Percentiles rank a stretch among this genome's conserved stretches.
These are phyloP conservation scores for Kregervanrija delftensis DNA, from an alignment of 805 yeast genomes.

Conservation along the genomic window DNA sequence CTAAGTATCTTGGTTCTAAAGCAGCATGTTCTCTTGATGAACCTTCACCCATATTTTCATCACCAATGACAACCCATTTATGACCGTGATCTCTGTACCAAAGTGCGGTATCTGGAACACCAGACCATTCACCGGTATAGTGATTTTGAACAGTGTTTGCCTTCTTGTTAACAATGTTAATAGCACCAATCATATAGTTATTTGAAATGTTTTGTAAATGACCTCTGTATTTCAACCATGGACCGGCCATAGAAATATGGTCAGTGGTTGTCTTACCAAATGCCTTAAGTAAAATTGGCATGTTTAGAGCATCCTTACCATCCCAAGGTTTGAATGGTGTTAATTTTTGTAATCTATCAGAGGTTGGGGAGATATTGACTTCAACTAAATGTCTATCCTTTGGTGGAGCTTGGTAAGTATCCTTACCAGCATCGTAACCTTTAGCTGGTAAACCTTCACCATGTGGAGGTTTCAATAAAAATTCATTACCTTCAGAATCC, in stretches of 20 bases:
- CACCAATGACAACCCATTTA: conserved; percentile 97
- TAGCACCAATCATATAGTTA: conserved; percentile 99
- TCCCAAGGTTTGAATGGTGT: conserved; percentile 95
- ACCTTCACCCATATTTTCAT: conserved; percentile 99
- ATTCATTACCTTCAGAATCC: conserved; percentile 60
- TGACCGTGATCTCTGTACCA: conserved; percentile 90
- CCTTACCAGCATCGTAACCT: conserved; percentile 59
- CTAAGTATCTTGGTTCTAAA: conserved; percentile 97
- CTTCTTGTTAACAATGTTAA: conserved; percentile 91
- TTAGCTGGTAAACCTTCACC: conserved; percentile 79
- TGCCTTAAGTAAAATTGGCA: conserved; percentile 95
- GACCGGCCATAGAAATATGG: conserved; percentile 99
- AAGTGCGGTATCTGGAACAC: conserved; percentile 96
- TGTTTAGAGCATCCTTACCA: conserved; percentile 82
- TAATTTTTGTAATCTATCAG: conserved; percentile 93
- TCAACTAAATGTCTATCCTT: conserved; percentile 66
- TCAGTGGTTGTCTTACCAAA: conserved; percentile 98
- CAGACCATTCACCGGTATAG: conserved; percentile 84
- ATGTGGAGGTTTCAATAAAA: conserved; percentile 70
- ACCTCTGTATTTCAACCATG: conserved; percentile 99
- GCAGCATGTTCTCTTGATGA: conserved; percentile 99
- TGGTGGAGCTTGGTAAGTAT: conserved; percentile 98
- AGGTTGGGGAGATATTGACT: conserved; percentile 77
- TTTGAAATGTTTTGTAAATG: conserved; percentile 97
- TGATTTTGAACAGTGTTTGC: conserved; percentile 87